phyloP scores from a whole-genome alignment of 768 basidiomycete genomes.

The Xerocomus potaroensis region DNA sequence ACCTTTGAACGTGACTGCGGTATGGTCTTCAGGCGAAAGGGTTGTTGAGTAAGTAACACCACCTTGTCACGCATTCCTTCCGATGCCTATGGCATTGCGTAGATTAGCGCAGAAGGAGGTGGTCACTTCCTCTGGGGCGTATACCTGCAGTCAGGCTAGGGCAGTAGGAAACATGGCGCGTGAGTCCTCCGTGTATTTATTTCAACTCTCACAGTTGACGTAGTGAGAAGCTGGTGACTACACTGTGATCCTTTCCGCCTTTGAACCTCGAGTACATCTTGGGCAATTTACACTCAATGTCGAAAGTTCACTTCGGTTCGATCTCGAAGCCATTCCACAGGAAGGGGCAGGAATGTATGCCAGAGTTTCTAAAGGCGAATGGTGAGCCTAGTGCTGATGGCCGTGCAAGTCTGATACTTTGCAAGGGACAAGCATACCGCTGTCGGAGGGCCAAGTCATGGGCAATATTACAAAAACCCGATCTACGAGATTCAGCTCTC shows the following conservation, averaged over 20 bases:
- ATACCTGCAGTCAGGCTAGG: constrained; percentile 72
- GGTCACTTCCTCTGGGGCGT: constrained; percentile 70
- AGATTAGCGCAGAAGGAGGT: constrained; percentile 67
- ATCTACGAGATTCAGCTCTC: constrained; percentile 58
- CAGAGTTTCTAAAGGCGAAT: constrained; percentile 63
- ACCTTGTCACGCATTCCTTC: not conserved
- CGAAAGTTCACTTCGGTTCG: constrained; percentile 58
- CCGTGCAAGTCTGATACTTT: not conserved
- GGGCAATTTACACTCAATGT: constrained; percentile 64
- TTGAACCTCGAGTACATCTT: constrained; percentile 60
- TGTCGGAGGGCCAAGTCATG: constrained; percentile 64
- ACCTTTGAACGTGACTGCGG: constrained; percentile 66
- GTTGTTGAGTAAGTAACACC: constrained; percentile 62
- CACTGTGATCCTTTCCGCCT: constrained; percentile 80
- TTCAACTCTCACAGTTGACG: not conserved
- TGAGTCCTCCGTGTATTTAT: constrained; percentile 27
- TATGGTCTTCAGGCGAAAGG: constrained; percentile 74
- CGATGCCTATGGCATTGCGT: not conserved
- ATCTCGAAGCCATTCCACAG: constrained; percentile 61
- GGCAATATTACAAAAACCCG: constrained; percentile 66
- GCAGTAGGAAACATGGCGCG: constrained; percentile 49
- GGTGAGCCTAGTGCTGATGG: constrained; percentile 43
- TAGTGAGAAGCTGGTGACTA: constrained; percentile 55
- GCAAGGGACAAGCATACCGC: constrained; percentile 55
- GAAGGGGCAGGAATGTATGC: constrained; percentile 93